These are phyloP conservation scores for Beauveria pseudobassiana DNA, from an alignment of 2,329 filamentous ascomycete genomes.

Conservation along the genomic window DNA sequence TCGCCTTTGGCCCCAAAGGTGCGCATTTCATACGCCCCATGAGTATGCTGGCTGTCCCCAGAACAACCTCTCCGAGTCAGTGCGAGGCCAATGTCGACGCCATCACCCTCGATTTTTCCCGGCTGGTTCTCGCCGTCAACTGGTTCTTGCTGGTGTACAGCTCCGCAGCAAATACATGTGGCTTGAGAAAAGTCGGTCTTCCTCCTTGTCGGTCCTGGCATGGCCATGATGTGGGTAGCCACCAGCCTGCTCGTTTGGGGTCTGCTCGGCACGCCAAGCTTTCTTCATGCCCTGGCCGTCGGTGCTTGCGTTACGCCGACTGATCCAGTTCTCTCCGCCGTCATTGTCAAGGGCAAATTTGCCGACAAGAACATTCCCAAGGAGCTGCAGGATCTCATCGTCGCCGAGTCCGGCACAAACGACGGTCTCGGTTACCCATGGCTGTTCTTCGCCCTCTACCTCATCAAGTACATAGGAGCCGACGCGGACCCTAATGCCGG, in stretches of 20 bases:
- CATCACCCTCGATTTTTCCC: slow-evolving; percentile 76
- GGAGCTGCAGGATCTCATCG: slow-evolving; percentile 71
- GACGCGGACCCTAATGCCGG: slow-evolving; percentile 53
- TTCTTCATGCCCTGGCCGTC: slow-evolving; percentile 72
- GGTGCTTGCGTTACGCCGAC: slow-evolving; percentile 88
- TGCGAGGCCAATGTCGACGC: slow-evolving; percentile 52
- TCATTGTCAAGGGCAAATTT: slow-evolving; percentile 89
- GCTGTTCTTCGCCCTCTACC: slow-evolving; percentile 73
- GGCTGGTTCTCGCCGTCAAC: slow-evolving; percentile 85
- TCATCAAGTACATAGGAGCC: slow-evolving; percentile 67
- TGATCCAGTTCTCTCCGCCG: slow-evolving; percentile 79
- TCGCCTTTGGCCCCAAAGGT: slow-evolving; percentile 70
- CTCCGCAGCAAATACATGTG: slow-evolving; percentile 75
- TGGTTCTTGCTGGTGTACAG: slow-evolving; percentile 83
- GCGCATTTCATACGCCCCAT: slow-evolving; percentile 65
- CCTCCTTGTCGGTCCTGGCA: slow-evolving; percentile 72
- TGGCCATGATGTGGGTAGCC: slow-evolving; percentile 78
- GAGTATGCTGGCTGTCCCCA: slow-evolving; percentile 55
- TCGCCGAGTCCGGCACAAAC: slow-evolving; percentile 79
- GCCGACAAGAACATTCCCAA: slow-evolving; percentile 84
- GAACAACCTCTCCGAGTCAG: slow-evolving; percentile 14
- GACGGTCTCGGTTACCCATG: slow-evolving; percentile 88
- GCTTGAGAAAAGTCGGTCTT: slow-evolving; percentile 68
- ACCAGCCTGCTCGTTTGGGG: slow-evolving; percentile 76
- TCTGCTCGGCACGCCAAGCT: slow-evolving; percentile 61